Base-by-base conservation (phyloP, 352 stramenopile genomes). In the Pythium biforme region DNA sequence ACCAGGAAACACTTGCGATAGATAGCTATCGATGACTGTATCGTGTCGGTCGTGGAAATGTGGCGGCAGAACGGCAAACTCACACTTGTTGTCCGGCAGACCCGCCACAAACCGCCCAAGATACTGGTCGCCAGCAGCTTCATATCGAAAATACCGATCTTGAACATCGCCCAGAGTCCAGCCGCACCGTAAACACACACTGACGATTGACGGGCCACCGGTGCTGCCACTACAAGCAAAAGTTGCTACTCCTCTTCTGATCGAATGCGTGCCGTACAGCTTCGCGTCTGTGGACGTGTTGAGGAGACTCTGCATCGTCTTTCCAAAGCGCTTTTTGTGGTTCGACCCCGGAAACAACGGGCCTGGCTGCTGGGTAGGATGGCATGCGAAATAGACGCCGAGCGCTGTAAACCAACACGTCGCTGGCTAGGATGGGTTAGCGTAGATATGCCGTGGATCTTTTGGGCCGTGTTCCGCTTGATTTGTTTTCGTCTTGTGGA, bases 181-280 rank as follows among this genome's bases (percentile, higher is more conserved):
- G 2, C 46, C 54, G 37, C 54, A 63, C 3, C 62, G 62, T 19
- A 64, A 53, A 23, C 40, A 64, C 5, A 64, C 45, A 45, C 54
- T 59, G 19, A 26, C 27, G 34, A 55, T 59, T 3, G 55, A 47
- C n/a, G 50, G 50, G 6, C 41, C 47, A 45, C 23, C 46, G 11
- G 55, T 69, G 25, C 37, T 55, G 3, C 45, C 54, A 57, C 39
- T 55, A 22, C 53, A 62, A 12, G 51, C 40, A 55, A 67, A 62
- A 15, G 60, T 62, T 6, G 60, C 33, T 4, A 62, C 50, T 29
- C 50, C 52, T 26, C 55, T 67, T 22, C 50, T 45, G 33, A 51
- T 51, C 6, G 45, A 51, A 20, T 51, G 45, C 45, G n/a, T n/a
- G 2, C 59, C 59, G 39, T 61, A 61, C 27, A 37, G 0, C 7